Evolutionary conservation across 2,329 filamentous ascomycete species (phyloP).

Genomic region (Aspergillus sp.): DNA sequence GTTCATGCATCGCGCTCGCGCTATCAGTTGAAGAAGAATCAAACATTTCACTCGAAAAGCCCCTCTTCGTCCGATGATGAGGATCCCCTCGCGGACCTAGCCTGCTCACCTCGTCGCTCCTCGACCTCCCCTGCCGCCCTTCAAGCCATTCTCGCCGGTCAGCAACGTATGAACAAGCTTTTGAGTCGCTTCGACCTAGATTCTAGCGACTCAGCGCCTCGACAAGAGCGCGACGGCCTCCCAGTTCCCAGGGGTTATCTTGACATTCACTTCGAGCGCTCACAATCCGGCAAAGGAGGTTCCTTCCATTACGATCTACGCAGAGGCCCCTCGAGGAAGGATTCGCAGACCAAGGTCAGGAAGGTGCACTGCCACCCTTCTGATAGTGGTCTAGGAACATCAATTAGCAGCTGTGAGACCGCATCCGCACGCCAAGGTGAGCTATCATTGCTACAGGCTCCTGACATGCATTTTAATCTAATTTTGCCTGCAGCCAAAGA

Average conservation of each 20-base stretch:
- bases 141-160: conserved; percentile 69
- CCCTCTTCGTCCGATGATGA: conserved; percentile 42
- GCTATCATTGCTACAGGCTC: conserved; percentile 1
- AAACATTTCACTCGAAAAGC: conserved; percentile 59
- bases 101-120: conserved; percentile 62
- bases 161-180: conserved; percentile 68
- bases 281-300: conserved; percentile 39
- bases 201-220: conserved; percentile 48
- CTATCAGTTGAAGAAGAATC: conserved; percentile 67
- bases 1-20: conserved; percentile 21
- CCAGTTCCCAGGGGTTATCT: conserved; percentile 64
- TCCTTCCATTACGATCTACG: conserved; percentile 26
- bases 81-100: conserved; percentile 44
- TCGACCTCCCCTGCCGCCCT: conserved; percentile 59
- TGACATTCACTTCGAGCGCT: conserved; percentile 54
- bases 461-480: conserved; percentile 2
- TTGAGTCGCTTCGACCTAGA: conserved; percentile 66
- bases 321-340: conserved; percentile 41
- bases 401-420: conserved; percentile 63
- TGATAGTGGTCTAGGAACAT: conserved; percentile 86
- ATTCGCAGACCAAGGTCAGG: conserved; percentile 13
- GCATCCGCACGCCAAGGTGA: conserved; percentile 50
- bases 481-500: conserved; percentile 27
- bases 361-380: conserved; percentile 66
- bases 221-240: conserved; percentile 57